Evolutionary conservation across 306 rosid genomes (phyloP).

Genomic region (Styphnolobium japonicum): DNA sequence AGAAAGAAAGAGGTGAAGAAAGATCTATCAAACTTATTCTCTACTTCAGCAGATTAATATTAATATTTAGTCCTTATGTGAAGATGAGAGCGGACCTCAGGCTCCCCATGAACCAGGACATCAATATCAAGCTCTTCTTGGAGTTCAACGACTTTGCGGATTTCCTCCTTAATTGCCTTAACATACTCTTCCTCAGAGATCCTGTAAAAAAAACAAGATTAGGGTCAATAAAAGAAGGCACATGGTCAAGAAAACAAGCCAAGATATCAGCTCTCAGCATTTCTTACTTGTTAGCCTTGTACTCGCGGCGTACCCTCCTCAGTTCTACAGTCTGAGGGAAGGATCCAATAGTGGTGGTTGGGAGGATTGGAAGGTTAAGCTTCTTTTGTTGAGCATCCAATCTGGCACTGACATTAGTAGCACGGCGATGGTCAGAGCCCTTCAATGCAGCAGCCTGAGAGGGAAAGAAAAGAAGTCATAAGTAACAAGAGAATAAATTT

Average conservation of each 20-base stretch:
- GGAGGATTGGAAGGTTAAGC: constrained; percentile 86
- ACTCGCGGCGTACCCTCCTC: constrained; percentile 88
- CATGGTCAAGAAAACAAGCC: constrained; percentile 7
- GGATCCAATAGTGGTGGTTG: constrained; percentile 89
- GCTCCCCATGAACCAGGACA: constrained; percentile 89
- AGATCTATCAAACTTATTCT: not conserved
- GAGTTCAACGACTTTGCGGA: constrained; percentile 68
- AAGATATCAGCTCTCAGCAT: constrained; percentile 1
- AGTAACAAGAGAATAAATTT: constrained; percentile 7
- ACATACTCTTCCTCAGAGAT: constrained; percentile 81
- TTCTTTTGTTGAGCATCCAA: constrained; percentile 86
- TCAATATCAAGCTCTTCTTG: constrained; percentile 88
- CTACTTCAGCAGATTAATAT: not conserved
- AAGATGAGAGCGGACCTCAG: constrained; percentile 62
- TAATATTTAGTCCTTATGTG: not conserved
- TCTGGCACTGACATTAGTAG: constrained; percentile 74
- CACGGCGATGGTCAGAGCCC: constrained; percentile 88
- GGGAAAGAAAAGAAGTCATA: constrained; percentile 15
- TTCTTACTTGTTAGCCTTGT: constrained; percentile 79
- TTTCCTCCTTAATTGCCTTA: constrained; percentile 67
- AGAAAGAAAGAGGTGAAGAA: not conserved
- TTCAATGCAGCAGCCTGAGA: constrained; percentile 80
- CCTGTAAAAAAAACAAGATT: constrained; percentile 36
- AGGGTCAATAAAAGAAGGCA: not conserved
- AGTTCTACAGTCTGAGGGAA: constrained; percentile 88